Base-by-base conservation (phyloP, 2,329 filamentous ascomycete species). In the Fusarium xylarioides region DNA sequence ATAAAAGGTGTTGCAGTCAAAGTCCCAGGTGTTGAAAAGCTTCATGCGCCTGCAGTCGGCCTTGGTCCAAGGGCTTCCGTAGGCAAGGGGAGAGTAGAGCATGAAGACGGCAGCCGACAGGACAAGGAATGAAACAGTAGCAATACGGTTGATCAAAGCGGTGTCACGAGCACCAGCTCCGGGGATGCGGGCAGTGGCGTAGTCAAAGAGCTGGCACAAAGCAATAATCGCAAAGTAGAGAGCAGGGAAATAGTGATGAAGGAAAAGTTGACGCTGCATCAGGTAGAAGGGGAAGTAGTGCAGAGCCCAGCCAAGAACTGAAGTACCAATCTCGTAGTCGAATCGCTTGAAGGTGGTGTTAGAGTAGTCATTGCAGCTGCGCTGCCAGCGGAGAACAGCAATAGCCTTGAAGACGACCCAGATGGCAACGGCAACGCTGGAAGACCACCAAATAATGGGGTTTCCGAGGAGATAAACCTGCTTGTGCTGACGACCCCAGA, bases 231-330 rank as follows among this genome's bases (percentile, higher is more conserved):
- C 95, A 81, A 99, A 99, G 85, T 97, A 97, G 19, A 99, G 89
- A 5, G 96, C 96, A 1, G 96, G 96, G 83, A 99, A 96, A 83
- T 99, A 99, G 85, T 99, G 96, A 83, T 99, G 96, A 70, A 99
- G 87, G 88, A 99, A 99, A 40, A 99, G 91, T 84, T 99, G 96
- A 77, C 96, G 95, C 81, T 96, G 91, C 96, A 99, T 98, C 65
- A 99, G 89, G 86, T 91, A 99, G 86, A 99, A 99, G 16, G 96
- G 96, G 87, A 99, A 98, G 86, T 98, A 99, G 84, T 99, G 96
- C 82, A 99, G 92, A 53, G 93, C 94, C 96, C 96, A 99, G 75
- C 93, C 96, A 14, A 99, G 89, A 37, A 98, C 92, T 23, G 91
- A 94, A 59, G 91, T 94, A 70, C 96, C 96, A 67, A 98, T 90